Percentiles rank a stretch among this genome's conserved stretches.
Evolutionary conservation across 2,329 filamentous ascomycete genomes (phyloP).

Genomic region (Talaromyces amestolkiae): DNA sequence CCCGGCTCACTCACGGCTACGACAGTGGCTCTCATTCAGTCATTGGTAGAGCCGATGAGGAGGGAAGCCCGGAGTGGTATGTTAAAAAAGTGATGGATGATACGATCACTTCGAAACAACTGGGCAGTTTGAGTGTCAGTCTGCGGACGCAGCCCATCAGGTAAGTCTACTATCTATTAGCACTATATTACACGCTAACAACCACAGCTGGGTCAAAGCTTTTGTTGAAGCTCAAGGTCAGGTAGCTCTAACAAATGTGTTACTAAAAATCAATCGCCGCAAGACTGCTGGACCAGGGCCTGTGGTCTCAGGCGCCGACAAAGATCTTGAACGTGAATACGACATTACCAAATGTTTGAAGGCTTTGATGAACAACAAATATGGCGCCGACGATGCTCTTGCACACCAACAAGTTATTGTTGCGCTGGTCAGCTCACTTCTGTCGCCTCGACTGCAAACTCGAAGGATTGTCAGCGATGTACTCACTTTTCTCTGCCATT

Average conservation of each 20-base stretch:
- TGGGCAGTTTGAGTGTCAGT: slow-evolving; percentile 91
- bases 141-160: slow-evolving; percentile 91
- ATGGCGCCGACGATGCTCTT: slow-evolving; percentile 92
- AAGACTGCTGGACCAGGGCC: slow-evolving; percentile 67
- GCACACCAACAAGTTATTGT: slow-evolving; percentile 86
- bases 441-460: slow-evolving; percentile 84
- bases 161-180: slow-evolving; percentile 25
- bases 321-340: slow-evolving; percentile 86
- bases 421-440: slow-evolving; percentile 79
- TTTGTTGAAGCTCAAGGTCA: slow-evolving; percentile 98
- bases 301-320: slow-evolving; percentile 60
- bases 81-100: slow-evolving; percentile 97
- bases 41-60: slow-evolving; percentile 73
- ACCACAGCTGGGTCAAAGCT: slow-evolving; percentile 75
- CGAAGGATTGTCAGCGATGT: slow-evolving; percentile 95
- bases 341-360: slow-evolving; percentile 98
- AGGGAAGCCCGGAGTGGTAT: slow-evolving; percentile 97
- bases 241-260: slow-evolving; percentile 88
- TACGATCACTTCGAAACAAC: slow-evolving; percentile 82
- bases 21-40: slow-evolving; percentile 63
- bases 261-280: slow-evolving; percentile 89
- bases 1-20: slow-evolving; percentile 65
- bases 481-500: slow-evolving; percentile 92
- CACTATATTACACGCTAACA: not conserved
- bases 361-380: slow-evolving; percentile 98